A percentile compares a stretch with the other conserved stretches of the same genome.
Evolutionary conservation across 768 basidiomycete species (phyloP).

Genomic region (Boletus bicolor): DNA sequence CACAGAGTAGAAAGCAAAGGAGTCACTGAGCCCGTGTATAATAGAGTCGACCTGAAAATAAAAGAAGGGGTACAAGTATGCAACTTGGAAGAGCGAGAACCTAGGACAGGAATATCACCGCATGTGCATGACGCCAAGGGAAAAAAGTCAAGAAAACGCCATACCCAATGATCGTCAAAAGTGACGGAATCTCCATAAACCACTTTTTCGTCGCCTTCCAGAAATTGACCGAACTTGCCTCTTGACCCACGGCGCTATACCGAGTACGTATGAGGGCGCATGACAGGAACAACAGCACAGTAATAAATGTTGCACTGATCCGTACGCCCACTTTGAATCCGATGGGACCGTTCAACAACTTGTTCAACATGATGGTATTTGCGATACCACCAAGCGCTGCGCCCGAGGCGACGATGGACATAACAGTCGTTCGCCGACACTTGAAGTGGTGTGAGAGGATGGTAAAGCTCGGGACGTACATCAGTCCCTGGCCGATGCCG

Average conservation of each 20-base stretch:
- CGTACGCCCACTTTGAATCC: slow-evolving; percentile 44
- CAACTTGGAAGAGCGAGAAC: slow-evolving; percentile 32
- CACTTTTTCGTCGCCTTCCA: slow-evolving; percentile 24
- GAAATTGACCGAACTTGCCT: slow-evolving; percentile 1
- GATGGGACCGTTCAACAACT: slow-evolving; percentile 35
- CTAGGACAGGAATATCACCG: slow-evolving; percentile 4
- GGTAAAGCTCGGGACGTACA: slow-evolving; percentile 43
- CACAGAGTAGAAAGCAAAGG: slow-evolving; percentile 56
- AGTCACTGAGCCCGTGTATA: slow-evolving; percentile 41
- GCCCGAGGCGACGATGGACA: slow-evolving; percentile 45
- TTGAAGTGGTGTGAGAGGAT: slow-evolving; percentile 46
- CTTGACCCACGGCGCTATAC: slow-evolving; percentile 6
- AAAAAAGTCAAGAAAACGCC: background rate
- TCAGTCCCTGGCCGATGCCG: slow-evolving; percentile 42
- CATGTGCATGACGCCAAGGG: background rate
- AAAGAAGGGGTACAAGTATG: slow-evolving; percentile 50
- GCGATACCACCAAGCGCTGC: slow-evolving; percentile 52
- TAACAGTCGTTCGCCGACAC: slow-evolving; percentile 38
- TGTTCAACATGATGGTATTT: slow-evolving; percentile 62
- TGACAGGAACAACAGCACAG: slow-evolving; percentile 35
- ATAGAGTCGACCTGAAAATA: slow-evolving; percentile 58
- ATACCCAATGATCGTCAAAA: slow-evolving; percentile 26
- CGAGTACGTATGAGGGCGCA: slow-evolving; percentile 38
- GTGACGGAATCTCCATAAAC: slow-evolving; percentile 22
- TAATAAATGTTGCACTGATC: slow-evolving; percentile 39